Evolutionary conservation across 176 grass and related monocot genomes (phyloP), one percentile per base, ranked within the genome.

Genomic region (Secale cereale): DNA sequence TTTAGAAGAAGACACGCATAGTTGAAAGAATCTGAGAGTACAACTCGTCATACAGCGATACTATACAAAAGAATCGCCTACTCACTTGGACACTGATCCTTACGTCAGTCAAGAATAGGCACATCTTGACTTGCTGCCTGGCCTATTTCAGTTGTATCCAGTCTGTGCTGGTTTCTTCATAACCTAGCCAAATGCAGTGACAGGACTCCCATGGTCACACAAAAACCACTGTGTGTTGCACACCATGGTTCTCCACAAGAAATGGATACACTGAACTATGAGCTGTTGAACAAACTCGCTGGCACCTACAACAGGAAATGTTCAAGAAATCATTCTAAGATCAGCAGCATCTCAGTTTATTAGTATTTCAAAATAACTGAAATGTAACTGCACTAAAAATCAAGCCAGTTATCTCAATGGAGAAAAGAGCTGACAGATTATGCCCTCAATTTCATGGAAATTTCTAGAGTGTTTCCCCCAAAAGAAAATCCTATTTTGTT

Each of bases 261-360:
- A 61, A 69, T 28, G 50, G 35, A 62, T 48, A 35, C 28, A 68
- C 19, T 37, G 22, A 84, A 77, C 72, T 93, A 88, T 15, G 90
- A 90, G 5, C 28, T 48, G 83, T 74, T 91, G 76, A 94, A 97
- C 70, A 93, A 86, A 80, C 91, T 97, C 12, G 86, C 85, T 61
- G 95, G 90, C 59, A 97, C 87, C 95, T 97, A 65, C 19, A 87
- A 89, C 26, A 86, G 12, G 10, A 35, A 87, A 81, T 31, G 19
- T 71, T 59, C 60, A 77, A 85, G 77, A 80, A 17, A 89, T 85
- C 35, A 83, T n/a, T 40, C n/a, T 2, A 17, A 77, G 40, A 27
- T 45, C 13, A 22, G 40, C 8, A 22, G 54, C 15, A 78, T 74
- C 23, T 59, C 26, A 75, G 65, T 59, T 82, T 13, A 82, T 63